A percentile compares a stretch with the other conserved stretches of the same genome.
Conservation (phyloP, 805 yeast genomes). For the Cyberlindnera euphorbiiphila region DNA sequence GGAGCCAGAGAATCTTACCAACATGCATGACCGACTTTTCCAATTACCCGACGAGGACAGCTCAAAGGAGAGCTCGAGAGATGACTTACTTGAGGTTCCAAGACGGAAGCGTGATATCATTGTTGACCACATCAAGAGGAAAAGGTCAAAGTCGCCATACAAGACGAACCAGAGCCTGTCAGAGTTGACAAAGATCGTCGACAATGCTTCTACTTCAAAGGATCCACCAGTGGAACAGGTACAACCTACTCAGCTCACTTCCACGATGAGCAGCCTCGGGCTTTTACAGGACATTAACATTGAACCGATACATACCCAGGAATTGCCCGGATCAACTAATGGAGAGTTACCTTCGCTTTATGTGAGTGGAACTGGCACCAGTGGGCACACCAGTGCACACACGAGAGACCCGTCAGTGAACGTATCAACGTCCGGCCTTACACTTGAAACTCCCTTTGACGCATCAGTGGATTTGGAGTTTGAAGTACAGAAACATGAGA, state of each 20-base stretch:
- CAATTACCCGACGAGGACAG: slow-evolving; percentile 13
- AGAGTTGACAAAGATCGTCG: slow-evolving; percentile 4
- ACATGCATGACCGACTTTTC: slow-evolving; percentile 25
- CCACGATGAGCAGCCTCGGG: neutral
- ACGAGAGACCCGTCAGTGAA: slow-evolving; percentile 5
- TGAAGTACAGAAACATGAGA: slow-evolving; percentile 11
- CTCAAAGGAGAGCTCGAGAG: slow-evolving; percentile 15
- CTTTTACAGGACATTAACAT: slow-evolving; percentile 20
- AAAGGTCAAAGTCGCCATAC: slow-evolving; percentile 25
- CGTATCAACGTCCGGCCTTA: neutral
- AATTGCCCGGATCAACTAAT: slow-evolving; percentile 7
- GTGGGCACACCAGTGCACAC: no score
- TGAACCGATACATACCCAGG: slow-evolving; percentile 21
- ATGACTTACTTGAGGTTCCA: slow-evolving; percentile 15
- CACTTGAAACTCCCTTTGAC: neutral
- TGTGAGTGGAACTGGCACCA: no score
- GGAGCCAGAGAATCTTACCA: slow-evolving; percentile 5
- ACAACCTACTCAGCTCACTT: neutral
- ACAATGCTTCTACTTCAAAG: neutral
- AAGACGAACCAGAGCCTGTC: slow-evolving; percentile 11
- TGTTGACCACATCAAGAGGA: slow-evolving; percentile 17
- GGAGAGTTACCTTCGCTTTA: no score
- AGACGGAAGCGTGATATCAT: slow-evolving; percentile 19
- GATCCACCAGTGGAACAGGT: slow-evolving; percentile 1
- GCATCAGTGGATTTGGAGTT: slow-evolving; percentile 8